Evolutionary conservation across 129 eudicot genomes (phyloP).

Genomic region (Oenanthe sinensis): DNA sequence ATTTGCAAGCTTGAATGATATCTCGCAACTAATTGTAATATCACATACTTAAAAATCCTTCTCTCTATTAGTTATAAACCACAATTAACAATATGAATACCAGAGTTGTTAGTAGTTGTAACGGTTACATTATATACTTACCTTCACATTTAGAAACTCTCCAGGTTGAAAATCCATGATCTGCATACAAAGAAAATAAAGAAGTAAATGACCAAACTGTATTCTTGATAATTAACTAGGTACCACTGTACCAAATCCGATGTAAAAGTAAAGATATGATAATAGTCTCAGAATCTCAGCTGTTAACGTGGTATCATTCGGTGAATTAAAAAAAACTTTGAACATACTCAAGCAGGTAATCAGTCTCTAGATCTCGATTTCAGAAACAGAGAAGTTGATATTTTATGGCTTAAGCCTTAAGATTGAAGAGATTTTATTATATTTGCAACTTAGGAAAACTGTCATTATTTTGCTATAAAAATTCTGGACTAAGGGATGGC

Average conservation of each 20-base stretch:
- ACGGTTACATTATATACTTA: conserved; percentile 15
- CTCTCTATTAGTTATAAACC: not conserved
- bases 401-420: not conserved
- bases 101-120: not conserved
- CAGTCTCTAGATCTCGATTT: not conserved
- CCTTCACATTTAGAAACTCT: conserved; percentile 93
- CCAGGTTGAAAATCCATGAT: conserved; percentile 99
- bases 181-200: conserved; percentile 28
- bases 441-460: not conserved
- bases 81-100: not conserved
- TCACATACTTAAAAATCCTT: not conserved
- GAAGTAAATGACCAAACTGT: not conserved
- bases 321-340: not conserved
- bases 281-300: not conserved
- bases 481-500: conserved; percentile 16
- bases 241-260: not conserved
- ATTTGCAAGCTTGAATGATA: conserved; percentile 2
- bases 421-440: not conserved
- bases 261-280: not conserved
- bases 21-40: not conserved
- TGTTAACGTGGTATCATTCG: not conserved
- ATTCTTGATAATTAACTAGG: not conserved
- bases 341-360: not conserved
- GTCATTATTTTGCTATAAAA: not conserved
- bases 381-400: not conserved